Conservation (phyloP, 2,329 filamentous ascomycete species). For the Ilyonectria mors-panacis region DNA sequence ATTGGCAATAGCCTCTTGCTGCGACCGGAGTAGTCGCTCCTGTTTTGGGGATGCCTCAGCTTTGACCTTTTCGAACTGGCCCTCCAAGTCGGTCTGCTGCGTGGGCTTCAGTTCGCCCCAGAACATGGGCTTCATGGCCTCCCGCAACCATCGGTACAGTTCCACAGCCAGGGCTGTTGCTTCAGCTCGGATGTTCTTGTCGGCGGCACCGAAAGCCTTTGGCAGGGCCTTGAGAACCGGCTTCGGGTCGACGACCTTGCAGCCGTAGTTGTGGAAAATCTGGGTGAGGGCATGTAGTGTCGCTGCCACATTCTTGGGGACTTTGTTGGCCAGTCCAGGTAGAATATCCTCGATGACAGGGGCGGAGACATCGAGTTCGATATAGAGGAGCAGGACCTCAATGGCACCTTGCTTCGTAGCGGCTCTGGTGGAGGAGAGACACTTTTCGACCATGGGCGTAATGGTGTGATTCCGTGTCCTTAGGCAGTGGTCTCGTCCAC, state of each 20-base stretch:
- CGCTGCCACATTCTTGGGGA: constrained; percentile 85
- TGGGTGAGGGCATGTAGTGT: constrained; percentile 83
- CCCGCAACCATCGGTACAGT: constrained; percentile 95
- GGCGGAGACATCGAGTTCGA: constrained; percentile 89
- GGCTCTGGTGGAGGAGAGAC: constrained; percentile 87
- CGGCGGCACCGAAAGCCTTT: constrained; percentile 94
- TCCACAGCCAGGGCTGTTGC: constrained; percentile 93
- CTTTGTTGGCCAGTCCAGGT: constrained; percentile 86
- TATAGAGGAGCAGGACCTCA: constrained; percentile 88
- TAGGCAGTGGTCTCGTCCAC: constrained; percentile 82
- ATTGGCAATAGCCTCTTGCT: constrained; percentile 85
- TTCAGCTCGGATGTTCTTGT: constrained; percentile 97
- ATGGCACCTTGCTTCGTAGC: constrained; percentile 89
- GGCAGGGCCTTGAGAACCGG: constrained; percentile 89
- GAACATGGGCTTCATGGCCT: constrained; percentile 98
- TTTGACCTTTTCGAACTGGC: constrained; percentile 94
- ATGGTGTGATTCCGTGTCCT: constrained; percentile 85
- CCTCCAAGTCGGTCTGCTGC: constrained; percentile 93
- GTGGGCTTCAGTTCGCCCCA: constrained; percentile 96
- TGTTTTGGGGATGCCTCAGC: constrained; percentile 90
- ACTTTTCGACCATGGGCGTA: constrained; percentile 89
- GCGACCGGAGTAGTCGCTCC: constrained; percentile 87
- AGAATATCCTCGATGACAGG: constrained; percentile 93
- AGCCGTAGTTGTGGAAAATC: constrained; percentile 94
- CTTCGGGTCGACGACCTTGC: constrained; percentile 94